These are phyloP conservation scores for Brassica carinata DNA, from an alignment of 345 rosid genomes.

Conservation along the genomic window DNA sequence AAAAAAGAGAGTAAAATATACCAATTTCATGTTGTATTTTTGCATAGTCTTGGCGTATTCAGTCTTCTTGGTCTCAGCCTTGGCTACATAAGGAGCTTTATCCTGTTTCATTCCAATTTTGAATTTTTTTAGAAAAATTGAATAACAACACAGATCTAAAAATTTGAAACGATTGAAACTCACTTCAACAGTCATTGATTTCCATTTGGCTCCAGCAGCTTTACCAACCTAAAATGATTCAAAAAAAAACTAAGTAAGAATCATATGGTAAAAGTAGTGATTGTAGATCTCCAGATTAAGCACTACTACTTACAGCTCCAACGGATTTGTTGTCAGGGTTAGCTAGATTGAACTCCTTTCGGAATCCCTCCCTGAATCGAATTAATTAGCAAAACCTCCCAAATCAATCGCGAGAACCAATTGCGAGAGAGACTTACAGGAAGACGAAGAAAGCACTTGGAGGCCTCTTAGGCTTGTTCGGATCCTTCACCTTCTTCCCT, in stretches of 20 bases:
- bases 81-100: slow-evolving; percentile 59
- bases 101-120: slow-evolving; percentile 44
- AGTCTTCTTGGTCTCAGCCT: slow-evolving; percentile 58
- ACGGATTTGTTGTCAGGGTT: slow-evolving; percentile 86
- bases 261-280: background rate
- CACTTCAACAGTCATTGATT: slow-evolving; percentile 58
- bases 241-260: background rate
- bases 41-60: slow-evolving; percentile 60
- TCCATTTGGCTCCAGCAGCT: slow-evolving; percentile 83
- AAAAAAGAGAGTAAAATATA: background rate
- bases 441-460: slow-evolving; percentile 84
- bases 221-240: slow-evolving; percentile 59
- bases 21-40: slow-evolving; percentile 67
- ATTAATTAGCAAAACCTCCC: background rate
- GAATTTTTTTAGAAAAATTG: background rate
- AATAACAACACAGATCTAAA: too few species aligned
- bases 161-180: slow-evolving; percentile 16
- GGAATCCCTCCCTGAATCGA: slow-evolving; percentile 66
- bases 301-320: slow-evolving; percentile 48
- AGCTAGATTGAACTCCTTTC: slow-evolving; percentile 58
- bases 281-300: background rate
- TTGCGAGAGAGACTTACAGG: slow-evolving; percentile 43
- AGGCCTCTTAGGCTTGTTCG: slow-evolving; percentile 89
- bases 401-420: background rate
- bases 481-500: slow-evolving; percentile 70